Evolutionary conservation across 768 basidiomycete genomes (phyloP).

Genomic region (Pholiota microspora): DNA sequence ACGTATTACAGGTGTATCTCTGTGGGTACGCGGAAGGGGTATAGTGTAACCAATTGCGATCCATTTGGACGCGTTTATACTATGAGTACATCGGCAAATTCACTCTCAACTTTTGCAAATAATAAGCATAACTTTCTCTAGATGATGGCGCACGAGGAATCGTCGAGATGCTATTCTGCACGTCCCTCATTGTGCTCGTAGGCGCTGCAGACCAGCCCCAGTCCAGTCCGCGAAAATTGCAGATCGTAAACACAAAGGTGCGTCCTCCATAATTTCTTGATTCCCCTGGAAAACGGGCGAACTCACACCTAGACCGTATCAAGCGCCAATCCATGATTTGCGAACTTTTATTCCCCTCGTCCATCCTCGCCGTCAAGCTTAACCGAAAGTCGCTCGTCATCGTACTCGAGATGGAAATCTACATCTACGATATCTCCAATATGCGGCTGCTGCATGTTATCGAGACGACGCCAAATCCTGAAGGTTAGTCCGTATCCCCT

Average conservation of each 20-base stretch:
- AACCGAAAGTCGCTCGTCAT: constrained; percentile 97
- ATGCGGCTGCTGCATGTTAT: constrained; percentile 98
- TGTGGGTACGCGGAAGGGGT: constrained; percentile 93
- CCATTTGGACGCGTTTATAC: constrained; percentile 96
- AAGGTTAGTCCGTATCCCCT: constrained; percentile 52
- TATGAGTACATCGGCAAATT: constrained; percentile 62
- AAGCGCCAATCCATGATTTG: constrained; percentile 98
- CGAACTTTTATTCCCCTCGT: constrained; percentile 95
- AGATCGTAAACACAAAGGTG: constrained; percentile 99
- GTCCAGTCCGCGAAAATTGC: constrained; percentile 88
- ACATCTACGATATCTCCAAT: constrained; percentile 98
- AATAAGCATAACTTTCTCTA: constrained; percentile 26
- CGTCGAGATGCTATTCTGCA: constrained; percentile 99
- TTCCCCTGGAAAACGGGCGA: background rate
- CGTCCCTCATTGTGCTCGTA: constrained; percentile 94
- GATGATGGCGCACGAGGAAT: constrained; percentile 95
- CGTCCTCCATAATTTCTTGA: constrained; percentile 14
- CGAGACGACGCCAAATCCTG: constrained; percentile 93
- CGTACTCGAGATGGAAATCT: constrained; percentile 95
- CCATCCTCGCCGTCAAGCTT: constrained; percentile 95
- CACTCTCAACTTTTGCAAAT: background rate
- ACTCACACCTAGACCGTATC: constrained; percentile 9
- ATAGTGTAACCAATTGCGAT: constrained; percentile 97
- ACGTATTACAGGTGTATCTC: constrained; percentile 68
- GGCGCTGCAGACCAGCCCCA: constrained; percentile 92